These are phyloP conservation scores for Wickerhamomyces canadensis DNA, from an alignment of 805 yeast species.

Conservation along the genomic window DNA sequence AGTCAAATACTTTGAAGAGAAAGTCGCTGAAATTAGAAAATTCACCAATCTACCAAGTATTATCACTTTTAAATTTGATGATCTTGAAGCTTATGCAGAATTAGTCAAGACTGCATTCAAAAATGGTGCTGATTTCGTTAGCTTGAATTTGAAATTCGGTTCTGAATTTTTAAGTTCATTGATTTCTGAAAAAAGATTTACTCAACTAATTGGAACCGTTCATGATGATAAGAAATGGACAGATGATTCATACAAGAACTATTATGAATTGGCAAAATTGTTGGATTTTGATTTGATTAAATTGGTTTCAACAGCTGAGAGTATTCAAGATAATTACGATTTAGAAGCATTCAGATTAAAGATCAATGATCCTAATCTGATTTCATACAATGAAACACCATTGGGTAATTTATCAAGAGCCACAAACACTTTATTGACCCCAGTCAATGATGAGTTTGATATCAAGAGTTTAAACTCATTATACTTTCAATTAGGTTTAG, in stretches of 20 bases:
- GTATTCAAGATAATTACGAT: conserved; percentile 59
- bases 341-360: conserved; percentile 63
- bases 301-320: conserved; percentile 72
- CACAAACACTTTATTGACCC: conserved; percentile 70
- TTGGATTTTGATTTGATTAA: conserved; percentile 71
- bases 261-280: conserved; percentile 58
- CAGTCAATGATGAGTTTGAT: conserved; percentile 70
- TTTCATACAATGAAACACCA: conserved; percentile 79
- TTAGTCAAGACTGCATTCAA: conserved; percentile 61
- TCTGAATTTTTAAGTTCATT: conserved; percentile 46
- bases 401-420: conserved; percentile 76
- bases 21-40: conserved; percentile 64
- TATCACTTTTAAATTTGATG: conserved; percentile 69
- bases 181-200: conserved; percentile 46
- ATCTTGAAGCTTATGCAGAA: conserved; percentile 38
- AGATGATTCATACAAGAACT: conserved; percentile 43
- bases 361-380: conserved; percentile 55
- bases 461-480: conserved; percentile 58
- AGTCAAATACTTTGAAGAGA: conserved; percentile 59
- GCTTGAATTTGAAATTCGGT: conserved; percentile 71
- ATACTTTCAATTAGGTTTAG: conserved; percentile 57
- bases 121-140: conserved; percentile 76
- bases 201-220: conserved; percentile 79
- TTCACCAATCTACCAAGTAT: conserved; percentile 67
- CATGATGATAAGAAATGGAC: conserved; percentile 41